phyloP scores from a whole-genome alignment of 1,139 yeast genomes.

The Lipomyces yarrowii region DNA sequence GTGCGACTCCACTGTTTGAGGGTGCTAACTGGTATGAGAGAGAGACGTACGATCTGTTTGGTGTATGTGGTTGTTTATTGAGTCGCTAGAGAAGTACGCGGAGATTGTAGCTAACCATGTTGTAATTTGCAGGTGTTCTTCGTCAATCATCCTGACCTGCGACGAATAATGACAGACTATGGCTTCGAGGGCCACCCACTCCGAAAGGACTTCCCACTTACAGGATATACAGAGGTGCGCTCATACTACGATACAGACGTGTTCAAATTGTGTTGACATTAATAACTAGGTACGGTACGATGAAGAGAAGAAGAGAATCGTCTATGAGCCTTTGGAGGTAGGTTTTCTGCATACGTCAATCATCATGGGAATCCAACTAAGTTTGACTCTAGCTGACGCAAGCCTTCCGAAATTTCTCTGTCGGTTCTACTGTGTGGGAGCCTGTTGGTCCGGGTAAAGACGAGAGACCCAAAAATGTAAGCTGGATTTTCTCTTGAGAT shows the following conservation, averaged over 20 bases:
- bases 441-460: slow-evolving; percentile 89
- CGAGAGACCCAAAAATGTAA: slow-evolving; percentile 65
- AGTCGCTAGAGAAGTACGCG: neutral
- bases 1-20: slow-evolving; percentile 66
- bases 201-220: slow-evolving; percentile 90
- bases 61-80: slow-evolving; percentile 40
- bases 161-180: slow-evolving; percentile 89
- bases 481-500: neutral
- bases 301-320: slow-evolving; percentile 86
- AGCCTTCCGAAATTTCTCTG: slow-evolving; percentile 88
- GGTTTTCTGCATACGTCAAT: neutral
- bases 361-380: neutral
- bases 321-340: slow-evolving; percentile 79
- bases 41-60: slow-evolving; percentile 84
- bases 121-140: slow-evolving; percentile 55
- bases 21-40: slow-evolving; percentile 93
- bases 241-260: neutral
- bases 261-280: neutral
- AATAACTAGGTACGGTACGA: slow-evolving; percentile 70
- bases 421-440: slow-evolving; percentile 89
- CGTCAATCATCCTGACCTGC: slow-evolving; percentile 85
- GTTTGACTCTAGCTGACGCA: slow-evolving; percentile 57
- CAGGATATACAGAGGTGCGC: slow-evolving; percentile 64
- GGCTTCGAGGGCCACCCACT: slow-evolving; percentile 93
- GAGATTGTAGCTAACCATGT: neutral